Evolutionary conservation across 1,284 basidiomycete species (phyloP).

Genomic region (Ganoderma lingzhi): DNA sequence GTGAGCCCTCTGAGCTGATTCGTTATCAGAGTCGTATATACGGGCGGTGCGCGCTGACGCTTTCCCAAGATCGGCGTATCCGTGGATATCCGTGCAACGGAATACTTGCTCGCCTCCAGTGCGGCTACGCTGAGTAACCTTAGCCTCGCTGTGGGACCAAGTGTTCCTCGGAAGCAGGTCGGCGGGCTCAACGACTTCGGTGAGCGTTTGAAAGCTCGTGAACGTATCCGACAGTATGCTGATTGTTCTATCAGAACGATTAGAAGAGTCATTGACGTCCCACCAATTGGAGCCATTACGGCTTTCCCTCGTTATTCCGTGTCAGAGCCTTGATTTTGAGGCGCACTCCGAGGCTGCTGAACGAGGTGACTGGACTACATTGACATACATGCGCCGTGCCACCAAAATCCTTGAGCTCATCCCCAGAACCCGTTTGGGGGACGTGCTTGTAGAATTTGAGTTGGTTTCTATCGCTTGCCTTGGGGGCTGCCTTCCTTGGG

Average conservation of each 20-base stretch:
- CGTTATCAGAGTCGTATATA: background rate
- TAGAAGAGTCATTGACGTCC: background rate
- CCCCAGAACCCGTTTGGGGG: background rate
- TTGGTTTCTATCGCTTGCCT: background rate
- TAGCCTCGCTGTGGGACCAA: background rate
- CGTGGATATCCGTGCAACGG: background rate
- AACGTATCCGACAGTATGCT: background rate
- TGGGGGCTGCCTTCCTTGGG: background rate
- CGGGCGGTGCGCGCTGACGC: background rate
- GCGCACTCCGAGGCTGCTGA: background rate
- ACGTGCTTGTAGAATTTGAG: background rate
- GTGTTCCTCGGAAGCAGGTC: too few species aligned
- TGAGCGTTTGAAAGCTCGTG: background rate
- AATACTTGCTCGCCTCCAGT: background rate
- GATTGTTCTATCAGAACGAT: background rate
- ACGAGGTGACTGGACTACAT: background rate
- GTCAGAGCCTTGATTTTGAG: background rate
- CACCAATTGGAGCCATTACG: background rate
- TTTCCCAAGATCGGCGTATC: background rate
- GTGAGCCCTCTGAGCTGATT: background rate
- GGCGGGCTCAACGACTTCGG: background rate
- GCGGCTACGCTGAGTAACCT: background rate
- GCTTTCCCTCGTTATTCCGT: background rate
- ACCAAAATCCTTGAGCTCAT: background rate
- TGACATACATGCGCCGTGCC: background rate